Conservation (phyloP, 352 stramenopile species). For the Phytophthora ramorum region DNA sequence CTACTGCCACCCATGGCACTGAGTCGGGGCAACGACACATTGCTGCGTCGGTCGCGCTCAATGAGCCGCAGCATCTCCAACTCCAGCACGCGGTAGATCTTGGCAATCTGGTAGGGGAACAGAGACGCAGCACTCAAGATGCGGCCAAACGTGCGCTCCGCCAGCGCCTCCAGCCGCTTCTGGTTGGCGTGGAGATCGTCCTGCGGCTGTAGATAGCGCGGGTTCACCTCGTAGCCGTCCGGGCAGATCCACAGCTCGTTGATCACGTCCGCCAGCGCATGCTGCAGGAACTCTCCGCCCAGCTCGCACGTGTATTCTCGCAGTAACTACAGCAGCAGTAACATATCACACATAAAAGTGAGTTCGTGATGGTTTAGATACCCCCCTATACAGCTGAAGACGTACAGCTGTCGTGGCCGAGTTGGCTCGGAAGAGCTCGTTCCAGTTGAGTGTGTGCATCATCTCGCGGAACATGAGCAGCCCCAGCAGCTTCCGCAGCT, state of each 20-base stretch:
- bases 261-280: slow-evolving; percentile 59
- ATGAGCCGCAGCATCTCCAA: slow-evolving; percentile 77
- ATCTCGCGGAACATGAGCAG: slow-evolving; percentile 83
- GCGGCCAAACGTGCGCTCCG: slow-evolving; percentile 52
- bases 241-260: slow-evolving; percentile 54
- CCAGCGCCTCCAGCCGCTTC: slow-evolving; percentile 55
- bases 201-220: slow-evolving; percentile 42
- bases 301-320: slow-evolving; percentile 82
- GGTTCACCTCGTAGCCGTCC: slow-evolving; percentile 75
- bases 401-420: slow-evolving; percentile 71
- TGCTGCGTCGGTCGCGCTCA: slow-evolving; percentile 62
- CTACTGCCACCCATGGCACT: slow-evolving; percentile 59
- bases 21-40: slow-evolving; percentile 52
- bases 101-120: slow-evolving; percentile 81
- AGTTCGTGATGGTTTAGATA: not conserved
- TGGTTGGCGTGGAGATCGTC: slow-evolving; percentile 65
- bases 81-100: slow-evolving; percentile 79
- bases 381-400: slow-evolving; percentile 16
- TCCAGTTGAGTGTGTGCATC: slow-evolving; percentile 82
- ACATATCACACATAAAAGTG: not conserved
- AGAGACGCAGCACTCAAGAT: slow-evolving; percentile 57
- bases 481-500: slow-evolving; percentile 69
- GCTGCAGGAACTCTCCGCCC: slow-evolving; percentile 69
- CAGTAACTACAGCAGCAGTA: slow-evolving; percentile 44
- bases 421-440: slow-evolving; percentile 85